Percentiles rank a stretch among this genome's conserved stretches.
phyloP scores from a whole-genome alignment of 345 rosid genomes.

The Salix brachista region DNA sequence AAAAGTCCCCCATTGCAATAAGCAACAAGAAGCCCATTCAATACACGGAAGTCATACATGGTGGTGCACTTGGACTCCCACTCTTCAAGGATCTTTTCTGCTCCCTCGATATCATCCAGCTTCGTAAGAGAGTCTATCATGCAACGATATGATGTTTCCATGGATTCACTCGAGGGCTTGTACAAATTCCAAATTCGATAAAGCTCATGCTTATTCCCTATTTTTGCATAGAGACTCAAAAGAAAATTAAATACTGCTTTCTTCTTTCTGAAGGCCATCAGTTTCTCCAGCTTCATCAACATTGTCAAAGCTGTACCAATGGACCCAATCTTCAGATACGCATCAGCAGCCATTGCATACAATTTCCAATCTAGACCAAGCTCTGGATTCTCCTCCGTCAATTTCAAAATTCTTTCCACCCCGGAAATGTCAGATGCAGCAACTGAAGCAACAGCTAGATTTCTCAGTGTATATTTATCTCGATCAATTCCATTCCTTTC shows the following conservation, averaged over 20 bases:
- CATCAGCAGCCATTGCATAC: constrained; percentile 24
- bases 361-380: constrained; percentile 11
- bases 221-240: constrained; percentile 12
- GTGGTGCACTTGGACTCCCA: constrained; percentile 24
- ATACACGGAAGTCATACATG: constrained; percentile 11
- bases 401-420: constrained; percentile 20
- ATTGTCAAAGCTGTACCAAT: constrained; percentile 17
- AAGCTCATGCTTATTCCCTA: constrained; percentile 22
- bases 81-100: constrained; percentile 30
- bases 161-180: not conserved
- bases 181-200: constrained; percentile 26
- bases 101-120: constrained; percentile 35
- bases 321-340: constrained; percentile 21
- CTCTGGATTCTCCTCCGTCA: constrained; percentile 1
- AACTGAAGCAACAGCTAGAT: constrained; percentile 10
- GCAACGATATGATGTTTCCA: not conserved
- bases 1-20: constrained; percentile 23
- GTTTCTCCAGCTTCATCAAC: constrained; percentile 21
- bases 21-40: constrained; percentile 22
- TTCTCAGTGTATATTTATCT: constrained; percentile 16
- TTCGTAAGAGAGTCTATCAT: constrained; percentile 21
- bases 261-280: not conserved
- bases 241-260: constrained; percentile 8
- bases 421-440: constrained; percentile 17
- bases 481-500: constrained; percentile 14